Evolutionary conservation across 352 stramenopile species (phyloP).

Genomic region (Phytopythium aichiense): DNA sequence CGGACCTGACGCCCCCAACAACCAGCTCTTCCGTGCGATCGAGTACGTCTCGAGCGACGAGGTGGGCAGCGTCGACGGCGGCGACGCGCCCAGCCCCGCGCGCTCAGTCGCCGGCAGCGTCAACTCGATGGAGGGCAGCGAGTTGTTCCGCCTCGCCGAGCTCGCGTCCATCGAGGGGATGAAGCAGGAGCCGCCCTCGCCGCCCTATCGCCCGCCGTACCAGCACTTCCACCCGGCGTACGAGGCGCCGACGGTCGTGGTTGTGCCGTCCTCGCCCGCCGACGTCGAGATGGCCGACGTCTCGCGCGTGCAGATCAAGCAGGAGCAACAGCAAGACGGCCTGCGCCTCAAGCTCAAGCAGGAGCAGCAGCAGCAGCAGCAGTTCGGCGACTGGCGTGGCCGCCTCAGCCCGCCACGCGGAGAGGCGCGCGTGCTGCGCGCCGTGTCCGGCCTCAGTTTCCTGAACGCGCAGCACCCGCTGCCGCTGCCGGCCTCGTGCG

Average conservation of each 20-base stretch:
- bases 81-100: slow-evolving; percentile 22
- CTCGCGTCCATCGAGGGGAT: slow-evolving; percentile 75
- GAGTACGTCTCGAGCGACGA: slow-evolving; percentile 61
- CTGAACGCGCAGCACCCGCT: slow-evolving; percentile 49
- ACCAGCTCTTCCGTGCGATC: slow-evolving; percentile 60
- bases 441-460: slow-evolving; percentile 43
- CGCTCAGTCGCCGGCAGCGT: slow-evolving; percentile 30
- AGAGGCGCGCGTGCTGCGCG: slow-evolving; percentile 32
- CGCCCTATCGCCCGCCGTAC: slow-evolving; percentile 8
- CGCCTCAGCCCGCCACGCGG: slow-evolving; percentile 50
- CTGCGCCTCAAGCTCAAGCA: slow-evolving; percentile 28
- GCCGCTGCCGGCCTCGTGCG: slow-evolving; percentile 16
- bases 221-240: slow-evolving; percentile 7
- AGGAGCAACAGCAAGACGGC: slow-evolving; percentile 14
- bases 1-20: slow-evolving; percentile 38
- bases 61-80: slow-evolving; percentile 22
- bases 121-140: slow-evolving; percentile 28
- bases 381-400: slow-evolving; percentile 5
- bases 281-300: slow-evolving; percentile 43
- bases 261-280: slow-evolving; percentile 3
- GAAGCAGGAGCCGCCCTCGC: slow-evolving; percentile 43
- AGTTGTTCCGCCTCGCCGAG: slow-evolving; percentile 74
- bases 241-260: not conserved
- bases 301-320: slow-evolving; percentile 31
- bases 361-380: slow-evolving; percentile 24